Conservation (phyloP, 1,139 yeast species). For the Suhomyces anneliseae region DNA sequence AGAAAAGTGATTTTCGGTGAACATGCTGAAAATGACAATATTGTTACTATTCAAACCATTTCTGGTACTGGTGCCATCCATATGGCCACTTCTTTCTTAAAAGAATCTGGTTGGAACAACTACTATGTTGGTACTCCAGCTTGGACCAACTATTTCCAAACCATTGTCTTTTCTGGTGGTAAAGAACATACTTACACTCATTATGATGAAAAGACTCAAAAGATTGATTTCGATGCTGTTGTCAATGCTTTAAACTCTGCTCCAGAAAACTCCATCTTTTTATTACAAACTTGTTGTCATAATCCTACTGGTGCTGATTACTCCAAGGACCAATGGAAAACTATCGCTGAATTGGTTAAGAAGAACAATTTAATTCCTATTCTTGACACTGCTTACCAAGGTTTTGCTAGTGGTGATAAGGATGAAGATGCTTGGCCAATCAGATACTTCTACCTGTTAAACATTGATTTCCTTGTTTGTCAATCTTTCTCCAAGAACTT, state of each 20-base stretch:
- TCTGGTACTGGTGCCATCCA: slow-evolving; percentile 49
- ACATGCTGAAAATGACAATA: slow-evolving; percentile 22
- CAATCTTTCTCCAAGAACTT: slow-evolving; percentile 48
- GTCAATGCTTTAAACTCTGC: slow-evolving; percentile 30
- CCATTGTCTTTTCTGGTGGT: slow-evolving; percentile 36
- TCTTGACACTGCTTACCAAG: slow-evolving; percentile 96
- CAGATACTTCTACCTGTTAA: slow-evolving; percentile 17
- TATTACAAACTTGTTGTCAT: slow-evolving; percentile 88
- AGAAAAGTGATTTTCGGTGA: slow-evolving; percentile 37
- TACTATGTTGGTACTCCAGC: slow-evolving; percentile 42
- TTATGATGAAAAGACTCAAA: slow-evolving; percentile 29
- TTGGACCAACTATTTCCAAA: slow-evolving; percentile 43
- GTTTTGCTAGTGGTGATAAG: slow-evolving; percentile 35
- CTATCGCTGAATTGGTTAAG: slow-evolving; percentile 36
- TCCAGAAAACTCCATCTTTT: slow-evolving; percentile 32
- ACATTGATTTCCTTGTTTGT: slow-evolving; percentile 28
- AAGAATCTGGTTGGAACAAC: slow-evolving; percentile 27
- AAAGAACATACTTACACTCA: slow-evolving; percentile 29
- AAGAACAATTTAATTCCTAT: slow-evolving; percentile 68
- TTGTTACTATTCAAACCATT: slow-evolving; percentile 42
- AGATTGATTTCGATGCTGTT: slow-evolving; percentile 32
- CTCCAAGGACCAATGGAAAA: slow-evolving; percentile 78
- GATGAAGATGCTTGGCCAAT: slow-evolving; percentile 26
- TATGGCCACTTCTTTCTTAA: slow-evolving; percentile 35
- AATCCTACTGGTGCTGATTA: slow-evolving; percentile 98